Percentiles rank a stretch among this genome's conserved stretches.
These are phyloP conservation scores for Durusdinium trenchii DNA, from an alignment of 73 alveolate genomes.

Conservation along the genomic window DNA sequence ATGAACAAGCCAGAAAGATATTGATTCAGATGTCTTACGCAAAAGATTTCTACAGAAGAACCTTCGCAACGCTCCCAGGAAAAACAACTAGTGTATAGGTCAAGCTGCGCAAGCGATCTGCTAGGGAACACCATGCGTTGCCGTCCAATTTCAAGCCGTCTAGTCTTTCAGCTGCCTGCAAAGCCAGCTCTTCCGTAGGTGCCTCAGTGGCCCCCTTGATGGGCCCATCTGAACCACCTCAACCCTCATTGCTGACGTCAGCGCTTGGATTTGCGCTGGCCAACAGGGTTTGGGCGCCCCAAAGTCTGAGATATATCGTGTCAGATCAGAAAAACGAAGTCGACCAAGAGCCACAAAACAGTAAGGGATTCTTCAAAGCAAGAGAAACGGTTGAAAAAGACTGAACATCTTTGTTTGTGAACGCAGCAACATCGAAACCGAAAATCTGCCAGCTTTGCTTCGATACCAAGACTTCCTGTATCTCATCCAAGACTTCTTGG, in stretches of 20 bases:
- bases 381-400: not conserved
- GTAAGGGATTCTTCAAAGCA: not conserved
- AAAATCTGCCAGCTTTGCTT: not conserved
- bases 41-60: too few species aligned
- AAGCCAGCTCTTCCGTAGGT: conserved; percentile 4
- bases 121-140: conserved; percentile 43
- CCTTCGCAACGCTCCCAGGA: not conserved
- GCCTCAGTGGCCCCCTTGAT: too few species aligned
- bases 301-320: not conserved
- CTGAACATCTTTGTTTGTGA: too few species aligned
- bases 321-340: not conserved
- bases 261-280: too few species aligned
- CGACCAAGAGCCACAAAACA: not conserved
- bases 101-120: conserved; percentile 25
- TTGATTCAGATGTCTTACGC: not conserved
- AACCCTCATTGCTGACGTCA: too few species aligned
- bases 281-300: too few species aligned
- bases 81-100: not conserved
- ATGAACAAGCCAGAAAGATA: not conserved
- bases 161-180: conserved; percentile 75
- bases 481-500: conserved; percentile 61
- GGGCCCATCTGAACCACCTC: too few species aligned
- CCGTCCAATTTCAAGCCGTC: conserved; percentile 49
- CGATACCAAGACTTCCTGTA: conserved; percentile 10
- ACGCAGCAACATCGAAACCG: too few species aligned